Conservation (phyloP, 768 basidiomycete species). For the Mycena maculata region DNA sequence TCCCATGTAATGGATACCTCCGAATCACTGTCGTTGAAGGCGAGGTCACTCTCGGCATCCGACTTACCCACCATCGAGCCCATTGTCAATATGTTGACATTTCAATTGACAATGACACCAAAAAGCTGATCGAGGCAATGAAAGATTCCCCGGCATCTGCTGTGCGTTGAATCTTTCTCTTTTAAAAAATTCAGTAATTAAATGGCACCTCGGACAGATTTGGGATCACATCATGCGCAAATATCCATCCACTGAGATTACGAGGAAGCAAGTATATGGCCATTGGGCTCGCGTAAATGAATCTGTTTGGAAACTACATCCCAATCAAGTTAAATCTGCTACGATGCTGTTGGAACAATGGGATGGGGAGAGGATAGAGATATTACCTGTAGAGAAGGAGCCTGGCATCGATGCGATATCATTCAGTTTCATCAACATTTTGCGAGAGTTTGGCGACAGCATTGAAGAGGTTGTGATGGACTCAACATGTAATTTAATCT, state of each 20-base stretch:
- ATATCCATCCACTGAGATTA: too few species aligned
- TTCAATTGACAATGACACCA: background rate
- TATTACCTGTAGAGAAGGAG: too few species aligned
- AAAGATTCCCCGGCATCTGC: background rate
- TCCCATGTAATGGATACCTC: constrained; percentile 28
- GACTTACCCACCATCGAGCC: background rate
- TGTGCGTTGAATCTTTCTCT: background rate
- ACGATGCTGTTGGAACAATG: too few species aligned
- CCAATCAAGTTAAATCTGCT: too few species aligned
- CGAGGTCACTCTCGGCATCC: background rate
- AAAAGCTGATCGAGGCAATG: background rate
- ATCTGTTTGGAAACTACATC: too few species aligned
- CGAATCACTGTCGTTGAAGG: constrained; percentile 16
- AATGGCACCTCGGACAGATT: background rate
- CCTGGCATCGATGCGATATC: too few species aligned
- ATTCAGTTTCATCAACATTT: too few species aligned
- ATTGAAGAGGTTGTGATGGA: too few species aligned
- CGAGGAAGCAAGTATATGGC: too few species aligned
- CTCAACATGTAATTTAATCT: background rate
- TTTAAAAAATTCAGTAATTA: background rate
- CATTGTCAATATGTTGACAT: constrained; percentile 5
- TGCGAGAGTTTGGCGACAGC: too few species aligned
- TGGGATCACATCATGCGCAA: background rate
- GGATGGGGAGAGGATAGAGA: too few species aligned
- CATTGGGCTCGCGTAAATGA: too few species aligned